These are phyloP conservation scores for Naganishia cerealis DNA, from an alignment of 1,284 basidiomycete genomes.

Conservation along the genomic window DNA sequence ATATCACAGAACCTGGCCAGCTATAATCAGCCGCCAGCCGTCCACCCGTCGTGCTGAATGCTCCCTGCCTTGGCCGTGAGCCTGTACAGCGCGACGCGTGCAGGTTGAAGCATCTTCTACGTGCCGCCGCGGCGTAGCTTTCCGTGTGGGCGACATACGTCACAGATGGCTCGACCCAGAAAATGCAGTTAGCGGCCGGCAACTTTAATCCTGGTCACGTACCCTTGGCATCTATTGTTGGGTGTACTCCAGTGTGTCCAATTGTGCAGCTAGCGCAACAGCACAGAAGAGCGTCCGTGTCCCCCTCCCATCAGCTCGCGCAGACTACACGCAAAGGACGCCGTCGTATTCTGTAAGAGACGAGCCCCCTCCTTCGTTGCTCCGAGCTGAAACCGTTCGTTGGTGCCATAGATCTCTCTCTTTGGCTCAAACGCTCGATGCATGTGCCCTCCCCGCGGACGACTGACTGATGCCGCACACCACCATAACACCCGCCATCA, in stretches of 20 bases:
- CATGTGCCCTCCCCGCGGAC: conserved; percentile 9
- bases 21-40: too few relatives aligned
- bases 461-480: conserved; percentile 14
- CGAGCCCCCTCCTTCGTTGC: not conserved
- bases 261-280: too few relatives aligned
- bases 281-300: too few relatives aligned
- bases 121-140: conserved; percentile 9
- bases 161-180: conserved; percentile 24
- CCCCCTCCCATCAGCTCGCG: too few relatives aligned
- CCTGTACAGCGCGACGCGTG: too few relatives aligned
- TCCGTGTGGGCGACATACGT: conserved; percentile 16
- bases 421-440: conserved; percentile 29
- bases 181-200: conserved; percentile 18
- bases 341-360: not conserved
- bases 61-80: too few relatives aligned
- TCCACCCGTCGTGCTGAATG: too few relatives aligned
- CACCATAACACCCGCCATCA: not conserved
- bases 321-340: not conserved
- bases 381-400: conserved; percentile 5
- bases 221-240: not conserved
- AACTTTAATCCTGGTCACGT: conserved; percentile 15
- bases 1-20: too few relatives aligned
- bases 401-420: conserved; percentile 2
- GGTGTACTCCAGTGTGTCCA: too few relatives aligned
- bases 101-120: conserved; percentile 21